These are phyloP conservation scores for Trichoderma erinaceum DNA, from an alignment of 495 filamentous ascomycete species.

Conservation along the genomic window DNA sequence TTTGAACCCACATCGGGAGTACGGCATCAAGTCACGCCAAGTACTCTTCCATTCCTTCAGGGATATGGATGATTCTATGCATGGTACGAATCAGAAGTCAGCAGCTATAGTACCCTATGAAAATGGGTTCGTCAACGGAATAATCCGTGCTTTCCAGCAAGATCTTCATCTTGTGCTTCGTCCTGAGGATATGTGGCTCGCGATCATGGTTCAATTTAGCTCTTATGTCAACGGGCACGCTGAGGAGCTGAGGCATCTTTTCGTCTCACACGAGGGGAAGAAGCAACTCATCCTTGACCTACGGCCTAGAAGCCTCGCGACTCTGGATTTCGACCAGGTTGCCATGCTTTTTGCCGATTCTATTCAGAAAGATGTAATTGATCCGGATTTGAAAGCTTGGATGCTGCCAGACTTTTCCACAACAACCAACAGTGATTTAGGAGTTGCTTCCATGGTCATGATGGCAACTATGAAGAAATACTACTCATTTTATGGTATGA, in stretches of 20 bases:
- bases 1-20: too few species aligned
- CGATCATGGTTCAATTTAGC: conserved; percentile 32
- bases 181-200: conserved; percentile 38
- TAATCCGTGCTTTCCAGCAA: conserved; percentile 26
- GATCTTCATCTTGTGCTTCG: conserved; percentile 34
- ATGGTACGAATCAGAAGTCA: too few species aligned
- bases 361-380: background rate
- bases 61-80: too few species aligned
- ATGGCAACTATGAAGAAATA: conserved; percentile 45
- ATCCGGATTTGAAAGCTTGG: conserved; percentile 26
- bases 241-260: conserved; percentile 30
- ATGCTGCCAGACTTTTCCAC: conserved; percentile 10
- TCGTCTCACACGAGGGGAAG: conserved; percentile 34
- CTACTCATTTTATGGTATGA: conserved; percentile 35
- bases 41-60: conserved; percentile 10
- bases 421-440: conserved; percentile 19
- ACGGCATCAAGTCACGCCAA: background rate
- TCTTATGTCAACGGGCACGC: conserved; percentile 31
- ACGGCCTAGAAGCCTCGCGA: too few species aligned
- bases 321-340: too few species aligned
- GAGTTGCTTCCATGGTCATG: conserved; percentile 25
- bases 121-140: conserved; percentile 29
- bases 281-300: conserved; percentile 21
- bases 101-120: too few species aligned
- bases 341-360: too few species aligned